phyloP scores from a whole-genome alignment of 768 basidiomycete genomes.

The Candolleomyces eurysporus region DNA sequence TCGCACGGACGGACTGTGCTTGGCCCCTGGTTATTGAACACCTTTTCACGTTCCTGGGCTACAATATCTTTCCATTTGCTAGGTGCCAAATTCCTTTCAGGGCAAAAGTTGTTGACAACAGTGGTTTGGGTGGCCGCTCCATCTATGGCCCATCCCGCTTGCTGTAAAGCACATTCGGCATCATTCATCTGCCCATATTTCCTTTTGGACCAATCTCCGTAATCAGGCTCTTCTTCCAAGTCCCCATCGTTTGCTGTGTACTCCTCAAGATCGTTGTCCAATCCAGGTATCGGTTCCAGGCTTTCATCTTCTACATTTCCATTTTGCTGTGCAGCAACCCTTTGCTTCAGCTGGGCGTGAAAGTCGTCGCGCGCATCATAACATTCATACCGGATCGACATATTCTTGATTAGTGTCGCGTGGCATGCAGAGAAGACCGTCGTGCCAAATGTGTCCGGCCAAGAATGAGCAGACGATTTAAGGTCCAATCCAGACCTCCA shows the following conservation, averaged over 20 bases:
- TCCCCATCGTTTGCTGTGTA: too few species aligned
- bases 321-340: not conserved
- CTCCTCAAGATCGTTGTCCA: not conserved
- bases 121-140: too few species aligned
- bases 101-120: too few species aligned
- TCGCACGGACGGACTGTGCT: not conserved
- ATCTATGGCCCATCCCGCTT: too few species aligned
- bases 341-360: not conserved
- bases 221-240: too few species aligned
- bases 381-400: not conserved
- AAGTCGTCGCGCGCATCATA: conserved; percentile 3
- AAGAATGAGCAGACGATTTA: not conserved
- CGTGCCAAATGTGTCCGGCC: not conserved
- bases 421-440: not conserved
- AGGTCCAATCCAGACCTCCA: conserved; percentile 2
- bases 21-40: not conserved
- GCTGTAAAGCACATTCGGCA: too few species aligned
- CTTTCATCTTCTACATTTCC: not conserved
- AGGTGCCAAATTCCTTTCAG: too few species aligned
- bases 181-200: too few species aligned
- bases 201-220: too few species aligned
- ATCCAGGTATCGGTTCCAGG: not conserved
- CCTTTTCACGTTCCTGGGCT: too few species aligned
- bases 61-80: too few species aligned
- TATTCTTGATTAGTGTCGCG: not conserved